phyloP scores from a whole-genome alignment of 306 rosid genomes.

The Dalbergia cochinchinensis region DNA sequence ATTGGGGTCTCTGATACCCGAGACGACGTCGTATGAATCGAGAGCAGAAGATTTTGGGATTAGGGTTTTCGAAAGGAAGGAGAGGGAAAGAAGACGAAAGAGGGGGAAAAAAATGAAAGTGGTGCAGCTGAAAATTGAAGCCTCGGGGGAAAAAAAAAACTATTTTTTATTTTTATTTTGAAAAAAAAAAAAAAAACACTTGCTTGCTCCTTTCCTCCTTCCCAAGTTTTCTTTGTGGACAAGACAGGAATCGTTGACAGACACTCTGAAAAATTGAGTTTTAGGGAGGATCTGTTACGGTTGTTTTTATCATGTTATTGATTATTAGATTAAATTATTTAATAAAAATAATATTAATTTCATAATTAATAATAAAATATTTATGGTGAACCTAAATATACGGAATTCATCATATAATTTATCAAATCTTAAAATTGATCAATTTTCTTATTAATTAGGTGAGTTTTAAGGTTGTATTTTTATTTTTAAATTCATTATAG shows the following conservation, averaged over 20 bases:
- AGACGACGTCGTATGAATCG: conserved; percentile 29
- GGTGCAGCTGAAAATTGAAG: conserved; percentile 10
- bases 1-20: conserved; percentile 6
- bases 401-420: too few species aligned
- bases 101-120: neutral
- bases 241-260: conserved; percentile 58
- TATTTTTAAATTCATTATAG: too few species aligned
- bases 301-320: too few species aligned
- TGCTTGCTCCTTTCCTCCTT: neutral
- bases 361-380: too few species aligned
- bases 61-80: conserved; percentile 47
- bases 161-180: too few species aligned
- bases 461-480: too few species aligned
- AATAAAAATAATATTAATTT: too few species aligned
- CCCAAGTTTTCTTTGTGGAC: conserved; percentile 50
- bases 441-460: too few species aligned
- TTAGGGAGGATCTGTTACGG: too few species aligned
- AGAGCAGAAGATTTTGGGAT: conserved; percentile 1
- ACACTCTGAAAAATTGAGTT: neutral
- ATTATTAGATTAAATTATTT: too few species aligned
- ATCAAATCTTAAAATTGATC: neutral
- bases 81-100: neutral
- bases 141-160: too few species aligned
- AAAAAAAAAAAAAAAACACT: neutral
- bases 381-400: too few species aligned